A percentile compares a stretch with the other conserved stretches of the same genome.
These are phyloP conservation scores for Sisymbrium irio DNA, from an alignment of 345 rosid genomes.

Conservation along the genomic window DNA sequence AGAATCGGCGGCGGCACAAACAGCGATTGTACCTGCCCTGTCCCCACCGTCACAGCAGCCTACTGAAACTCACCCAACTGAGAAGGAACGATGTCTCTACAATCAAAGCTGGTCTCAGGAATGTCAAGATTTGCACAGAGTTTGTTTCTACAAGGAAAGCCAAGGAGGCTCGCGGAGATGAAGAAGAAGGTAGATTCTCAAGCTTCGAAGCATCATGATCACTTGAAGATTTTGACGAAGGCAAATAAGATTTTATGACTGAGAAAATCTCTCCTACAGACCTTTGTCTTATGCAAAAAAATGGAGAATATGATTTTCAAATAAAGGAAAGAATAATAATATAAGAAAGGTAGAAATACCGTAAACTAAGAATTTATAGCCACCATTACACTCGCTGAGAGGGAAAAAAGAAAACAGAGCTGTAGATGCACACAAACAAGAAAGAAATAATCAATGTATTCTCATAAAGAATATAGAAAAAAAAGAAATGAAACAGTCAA, in stretches of 20 bases:
- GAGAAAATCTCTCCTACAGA: slow-evolving; percentile 45
- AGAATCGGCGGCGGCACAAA: slow-evolving; percentile 44
- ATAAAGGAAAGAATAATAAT: too few relatives aligned
- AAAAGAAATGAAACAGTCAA: too few relatives aligned
- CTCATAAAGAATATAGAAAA: too few relatives aligned
- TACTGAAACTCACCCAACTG: slow-evolving; percentile 24
- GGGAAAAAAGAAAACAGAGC: too few relatives aligned
- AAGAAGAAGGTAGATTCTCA: slow-evolving; percentile 35
- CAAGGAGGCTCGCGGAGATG: slow-evolving; percentile 40
- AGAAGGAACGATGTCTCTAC: slow-evolving; percentile 44
- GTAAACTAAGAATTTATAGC: too few relatives aligned
- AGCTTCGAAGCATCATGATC: slow-evolving; percentile 50
- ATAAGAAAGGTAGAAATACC: too few relatives aligned
- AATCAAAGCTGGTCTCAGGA: slow-evolving; percentile 48
- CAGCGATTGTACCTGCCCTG: slow-evolving; percentile 55
- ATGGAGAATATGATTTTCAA: too few relatives aligned
- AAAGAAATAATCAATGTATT: too few relatives aligned
- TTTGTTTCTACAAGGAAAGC: slow-evolving; percentile 39
- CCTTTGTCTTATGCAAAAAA: slow-evolving; percentile 53
- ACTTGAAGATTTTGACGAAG: slow-evolving; percentile 33
- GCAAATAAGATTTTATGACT: slow-evolving; percentile 32
- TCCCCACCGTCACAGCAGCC: slow-evolving; percentile 34
- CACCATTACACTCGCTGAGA: too few relatives aligned
- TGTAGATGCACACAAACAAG: too few relatives aligned
- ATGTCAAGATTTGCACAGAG: slow-evolving; percentile 45